Percentiles rank a stretch among this genome's conserved stretches.
Evolutionary conservation across 1,284 basidiomycete species (phyloP).

Genomic region (Trametes pubescens): DNA sequence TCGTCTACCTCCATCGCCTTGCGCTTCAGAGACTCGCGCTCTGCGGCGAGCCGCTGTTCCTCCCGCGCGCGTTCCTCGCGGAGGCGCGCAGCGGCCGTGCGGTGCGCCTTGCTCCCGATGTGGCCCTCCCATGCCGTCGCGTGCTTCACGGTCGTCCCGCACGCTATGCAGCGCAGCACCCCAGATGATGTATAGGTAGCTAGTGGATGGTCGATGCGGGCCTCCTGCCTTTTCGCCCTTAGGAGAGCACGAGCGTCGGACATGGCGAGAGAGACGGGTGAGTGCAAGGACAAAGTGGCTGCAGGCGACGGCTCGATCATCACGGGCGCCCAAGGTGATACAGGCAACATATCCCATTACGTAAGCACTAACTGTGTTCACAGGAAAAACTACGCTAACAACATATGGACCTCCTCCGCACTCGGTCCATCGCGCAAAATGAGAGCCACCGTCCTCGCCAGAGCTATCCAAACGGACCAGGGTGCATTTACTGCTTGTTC

Average conservation of each 20-base stretch:
- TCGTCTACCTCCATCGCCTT: slow-evolving; percentile 52
- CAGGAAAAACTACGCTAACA: slow-evolving; percentile 21
- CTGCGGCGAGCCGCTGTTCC: slow-evolving; percentile 38
- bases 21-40: slow-evolving; percentile 46
- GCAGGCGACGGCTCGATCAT: background rate
- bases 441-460: slow-evolving; percentile 6
- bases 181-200: slow-evolving; percentile 71
- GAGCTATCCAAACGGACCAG: slow-evolving; percentile 14
- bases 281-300: background rate
- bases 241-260: slow-evolving; percentile 77
- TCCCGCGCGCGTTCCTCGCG: slow-evolving; percentile 56
- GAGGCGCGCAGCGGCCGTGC: slow-evolving; percentile 64
- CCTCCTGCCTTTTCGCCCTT: slow-evolving; percentile 79
- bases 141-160: slow-evolving; percentile 70
- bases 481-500: slow-evolving; percentile 49
- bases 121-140: slow-evolving; percentile 87
- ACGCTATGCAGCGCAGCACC: slow-evolving; percentile 74
- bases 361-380: slow-evolving; percentile 29
- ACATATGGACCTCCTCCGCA: background rate
- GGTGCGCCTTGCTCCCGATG: slow-evolving; percentile 80
- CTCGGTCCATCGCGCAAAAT: background rate
- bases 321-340: slow-evolving; percentile 14
- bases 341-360: slow-evolving; percentile 25
- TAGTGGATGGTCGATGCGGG: slow-evolving; percentile 72
- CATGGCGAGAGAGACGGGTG: slow-evolving; percentile 50